Evolutionary conservation across 305 asterid species (phyloP).

Genomic region (Ajuga reptans): DNA sequence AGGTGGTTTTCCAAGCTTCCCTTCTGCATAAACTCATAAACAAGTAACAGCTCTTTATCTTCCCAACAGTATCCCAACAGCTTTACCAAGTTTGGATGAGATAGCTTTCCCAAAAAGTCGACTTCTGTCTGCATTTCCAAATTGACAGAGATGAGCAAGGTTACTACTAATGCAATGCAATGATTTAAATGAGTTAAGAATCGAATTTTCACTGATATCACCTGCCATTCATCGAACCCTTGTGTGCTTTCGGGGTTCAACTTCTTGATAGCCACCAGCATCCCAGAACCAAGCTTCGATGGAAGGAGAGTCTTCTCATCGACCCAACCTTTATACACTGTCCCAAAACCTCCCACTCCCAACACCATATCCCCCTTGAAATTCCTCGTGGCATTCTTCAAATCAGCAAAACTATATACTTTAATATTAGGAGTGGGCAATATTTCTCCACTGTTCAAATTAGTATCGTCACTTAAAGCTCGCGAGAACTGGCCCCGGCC

Average conservation of each 20-base stretch:
- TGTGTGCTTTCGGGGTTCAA: constrained; percentile 58
- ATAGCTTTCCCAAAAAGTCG: constrained; percentile 16
- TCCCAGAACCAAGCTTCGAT: constrained; percentile 49
- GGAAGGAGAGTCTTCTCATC: constrained; percentile 65
- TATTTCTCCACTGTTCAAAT: constrained; percentile 40
- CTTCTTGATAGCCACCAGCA: constrained; percentile 78
- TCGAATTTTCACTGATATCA: constrained; percentile 6
- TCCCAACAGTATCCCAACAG: constrained; percentile 27
- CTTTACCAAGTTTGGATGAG: constrained; percentile 27
- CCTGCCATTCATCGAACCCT: constrained; percentile 86
- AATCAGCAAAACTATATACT: constrained; percentile 48
- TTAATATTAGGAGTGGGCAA: constrained; percentile 44
- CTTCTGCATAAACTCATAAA: constrained; percentile 20
- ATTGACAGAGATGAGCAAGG: neutral
- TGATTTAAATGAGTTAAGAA: neutral
- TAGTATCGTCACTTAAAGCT: constrained; percentile 40
- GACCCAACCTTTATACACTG: constrained; percentile 84
- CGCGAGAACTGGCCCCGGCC: constrained; percentile 55
- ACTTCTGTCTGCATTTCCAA: constrained; percentile 27
- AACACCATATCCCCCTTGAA: constrained; percentile 62
- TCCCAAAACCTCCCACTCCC: constrained; percentile 91
- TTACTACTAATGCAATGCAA: neutral
- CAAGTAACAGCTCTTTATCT: constrained; percentile 20
- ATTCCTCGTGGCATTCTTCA: constrained; percentile 52
- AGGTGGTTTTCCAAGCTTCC: constrained; percentile 25